Percentiles rank a stretch among this genome's conserved stretches.
Conservation (phyloP, 2,329 filamentous ascomycete genomes). For the Aspergillus sp. region DNA sequence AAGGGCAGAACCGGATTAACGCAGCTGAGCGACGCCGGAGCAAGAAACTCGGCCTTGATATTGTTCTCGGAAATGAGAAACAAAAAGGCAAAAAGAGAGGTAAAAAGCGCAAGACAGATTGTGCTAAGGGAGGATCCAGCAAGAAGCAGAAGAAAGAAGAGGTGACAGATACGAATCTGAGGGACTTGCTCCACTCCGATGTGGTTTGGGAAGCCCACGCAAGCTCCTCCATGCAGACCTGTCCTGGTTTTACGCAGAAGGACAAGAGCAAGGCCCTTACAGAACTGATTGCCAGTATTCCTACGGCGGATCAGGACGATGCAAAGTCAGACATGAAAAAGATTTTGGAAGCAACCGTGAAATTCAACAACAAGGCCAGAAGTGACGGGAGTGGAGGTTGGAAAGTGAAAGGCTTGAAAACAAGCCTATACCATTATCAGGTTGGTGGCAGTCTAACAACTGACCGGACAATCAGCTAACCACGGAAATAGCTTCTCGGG, state of each 20-base stretch:
- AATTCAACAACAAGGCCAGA: slow-evolving; percentile 25
- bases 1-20: slow-evolving; percentile 9
- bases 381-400: slow-evolving; percentile 30
- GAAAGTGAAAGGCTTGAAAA: slow-evolving; percentile 30
- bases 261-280: slow-evolving; percentile 30
- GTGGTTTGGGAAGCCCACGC: slow-evolving; percentile 25
- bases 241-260: slow-evolving; percentile 12
- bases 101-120: background rate
- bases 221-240: slow-evolving; percentile 23
- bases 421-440: slow-evolving; percentile 36
- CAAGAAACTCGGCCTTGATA: slow-evolving; percentile 12
- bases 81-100: slow-evolving; percentile 1
- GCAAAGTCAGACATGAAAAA: slow-evolving; percentile 22
- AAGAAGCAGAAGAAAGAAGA: slow-evolving; percentile 6
- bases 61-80: background rate
- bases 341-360: slow-evolving; percentile 25
- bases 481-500: slow-evolving; percentile 24
- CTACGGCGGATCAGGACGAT: slow-evolving; percentile 20
- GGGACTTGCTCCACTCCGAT: slow-evolving; percentile 19
- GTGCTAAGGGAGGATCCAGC: background rate
- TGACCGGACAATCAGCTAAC: background rate
- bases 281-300: slow-evolving; percentile 31
- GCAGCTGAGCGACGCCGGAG: slow-evolving; percentile 14
- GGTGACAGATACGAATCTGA: slow-evolving; percentile 9
- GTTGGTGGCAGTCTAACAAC: slow-evolving; percentile 12